phyloP scores from a whole-genome alignment of 768 basidiomycete genomes.

The Lactarius sp. region DNA sequence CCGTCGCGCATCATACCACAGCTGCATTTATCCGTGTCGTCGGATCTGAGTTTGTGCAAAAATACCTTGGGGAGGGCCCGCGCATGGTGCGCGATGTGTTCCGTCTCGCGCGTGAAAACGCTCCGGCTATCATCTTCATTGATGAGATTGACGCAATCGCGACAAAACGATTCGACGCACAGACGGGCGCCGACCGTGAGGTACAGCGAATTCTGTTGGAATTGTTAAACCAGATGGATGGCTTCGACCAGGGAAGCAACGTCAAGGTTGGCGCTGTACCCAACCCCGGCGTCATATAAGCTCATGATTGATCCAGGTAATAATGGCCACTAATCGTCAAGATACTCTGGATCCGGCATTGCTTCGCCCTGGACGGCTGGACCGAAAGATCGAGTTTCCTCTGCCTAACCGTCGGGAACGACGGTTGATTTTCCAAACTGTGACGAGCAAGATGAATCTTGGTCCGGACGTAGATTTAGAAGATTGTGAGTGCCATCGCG shows the following conservation, averaged over 20 bases:
- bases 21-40: slow-evolving; percentile 98
- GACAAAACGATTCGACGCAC: slow-evolving; percentile 98
- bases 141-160: slow-evolving; percentile 99
- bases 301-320: slow-evolving; percentile 57
- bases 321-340: slow-evolving; percentile 99
- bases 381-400: slow-evolving; percentile 99
- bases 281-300: background rate
- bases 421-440: slow-evolving; percentile 96
- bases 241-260: slow-evolving; percentile 97
- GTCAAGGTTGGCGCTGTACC: slow-evolving; percentile 67
- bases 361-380: slow-evolving; percentile 93
- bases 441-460: slow-evolving; percentile 95
- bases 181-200: slow-evolving; percentile 97
- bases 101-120: slow-evolving; percentile 93
- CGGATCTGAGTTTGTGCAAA: slow-evolving; percentile 98
- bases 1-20: slow-evolving; percentile 97
- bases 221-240: slow-evolving; percentile 98
- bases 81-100: slow-evolving; percentile 99
- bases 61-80: slow-evolving; percentile 98
- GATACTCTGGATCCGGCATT: slow-evolving; percentile 98
- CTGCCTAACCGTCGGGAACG: slow-evolving; percentile 91
- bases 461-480: slow-evolving; percentile 97
- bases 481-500: slow-evolving; percentile 67
- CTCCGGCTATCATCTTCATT: slow-evolving; percentile 98
- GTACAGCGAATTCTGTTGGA: slow-evolving; percentile 98